Base-by-base conservation (phyloP, 768 basidiomycete species). In the Coprinopsis strossmayeri region DNA sequence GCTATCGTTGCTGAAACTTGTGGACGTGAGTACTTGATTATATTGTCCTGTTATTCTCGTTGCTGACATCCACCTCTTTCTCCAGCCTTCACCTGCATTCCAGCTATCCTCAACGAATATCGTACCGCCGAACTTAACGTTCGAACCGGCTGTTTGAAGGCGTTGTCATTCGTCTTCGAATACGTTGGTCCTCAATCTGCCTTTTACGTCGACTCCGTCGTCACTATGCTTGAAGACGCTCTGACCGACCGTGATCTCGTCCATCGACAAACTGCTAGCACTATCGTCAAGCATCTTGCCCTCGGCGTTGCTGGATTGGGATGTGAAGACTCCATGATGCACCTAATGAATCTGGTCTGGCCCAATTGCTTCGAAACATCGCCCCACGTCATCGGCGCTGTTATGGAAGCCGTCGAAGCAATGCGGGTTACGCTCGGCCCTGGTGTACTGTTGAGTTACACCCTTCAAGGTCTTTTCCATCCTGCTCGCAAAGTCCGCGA, bases 311-410 rank as follows among this genome's bases (percentile, higher is more conserved):
- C 96, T 1, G 96, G 96, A 39, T 78, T 98, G 23, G 95, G 96
- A 1, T 94, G 92, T 58, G 96, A 99, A 68, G 96, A 99, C 67
- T 95, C 95, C 11, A 90, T 98, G 82, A 77, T 92, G 45, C 96
- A 99, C 61, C 69, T 98, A 42, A 91, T 98, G 85, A 99, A 99
- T 64, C 79, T 99, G 23, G 89, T 98, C 12, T 98, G 94, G 94
- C 96, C 96, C 1, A 98, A 98, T 63, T 94, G 93, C 66, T 98
- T 97, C 65, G 95, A 97, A 71, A 95, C 94, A 1, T 91, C 87
- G 12, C 96, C 96, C 3, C 96, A 99, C 68, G 94, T 99, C 52
- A 97, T 98, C 53, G 92, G 91, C 26, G 91, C 93, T 3, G 91
- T 98, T 35, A 94, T 97, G 91, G 96, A 98, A 42, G 96, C 96